Percentiles rank a stretch among this genome's conserved stretches.
phyloP scores from a whole-genome alignment of 164 flowering plant genomes.

The Hamamelis virginiana region DNA sequence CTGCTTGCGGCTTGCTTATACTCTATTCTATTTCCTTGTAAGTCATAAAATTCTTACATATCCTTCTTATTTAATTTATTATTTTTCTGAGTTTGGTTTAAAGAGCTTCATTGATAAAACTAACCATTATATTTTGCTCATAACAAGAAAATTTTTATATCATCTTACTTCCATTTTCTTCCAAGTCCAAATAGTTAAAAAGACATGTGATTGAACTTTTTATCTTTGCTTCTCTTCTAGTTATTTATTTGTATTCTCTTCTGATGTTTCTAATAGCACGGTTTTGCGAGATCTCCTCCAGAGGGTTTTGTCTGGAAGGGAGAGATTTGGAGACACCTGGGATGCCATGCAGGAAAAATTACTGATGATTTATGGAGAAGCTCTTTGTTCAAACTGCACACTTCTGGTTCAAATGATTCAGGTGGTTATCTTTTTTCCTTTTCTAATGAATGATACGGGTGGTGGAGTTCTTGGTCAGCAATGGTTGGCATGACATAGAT shows the following conservation, averaged over 20 bases:
- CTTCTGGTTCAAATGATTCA: slow-evolving; percentile 75
- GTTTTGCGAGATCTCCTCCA: slow-evolving; percentile 65
- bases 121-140: background rate
- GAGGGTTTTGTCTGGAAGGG: slow-evolving; percentile 44
- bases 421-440: slow-evolving; percentile 27
- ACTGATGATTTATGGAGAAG: slow-evolving; percentile 62
- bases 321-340: slow-evolving; percentile 62
- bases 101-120: background rate
- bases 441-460: slow-evolving; percentile 13
- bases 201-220: background rate
- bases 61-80: background rate
- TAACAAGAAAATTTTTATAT: too few species aligned
- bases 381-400: slow-evolving; percentile 68
- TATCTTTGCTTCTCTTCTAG: background rate
- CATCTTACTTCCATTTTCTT: background rate
- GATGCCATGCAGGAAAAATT: slow-evolving; percentile 43
- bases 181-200: background rate
- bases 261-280: slow-evolving; percentile 39
- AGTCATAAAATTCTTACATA: too few species aligned
- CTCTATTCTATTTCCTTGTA: background rate
- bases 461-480: slow-evolving; percentile 9
- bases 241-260: slow-evolving; percentile 16
- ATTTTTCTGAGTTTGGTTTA: background rate
- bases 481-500: background rate
- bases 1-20: background rate